A percentile compares a stretch with the other conserved stretches of the same genome.
Evolutionary conservation across 805 yeast species (phyloP).

Genomic region (Saccharomycopsis fibuligera): DNA sequence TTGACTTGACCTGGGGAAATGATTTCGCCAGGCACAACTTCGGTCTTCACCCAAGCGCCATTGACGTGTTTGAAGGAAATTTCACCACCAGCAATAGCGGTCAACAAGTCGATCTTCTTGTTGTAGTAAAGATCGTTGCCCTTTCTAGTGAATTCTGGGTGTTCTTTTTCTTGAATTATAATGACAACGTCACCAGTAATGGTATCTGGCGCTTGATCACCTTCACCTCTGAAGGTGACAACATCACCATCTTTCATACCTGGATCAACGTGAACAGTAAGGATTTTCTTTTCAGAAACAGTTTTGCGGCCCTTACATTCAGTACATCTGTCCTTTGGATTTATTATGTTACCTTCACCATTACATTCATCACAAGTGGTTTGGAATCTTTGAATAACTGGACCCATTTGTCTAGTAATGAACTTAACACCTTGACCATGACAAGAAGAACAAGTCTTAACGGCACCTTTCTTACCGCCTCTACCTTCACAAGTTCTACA

Average conservation of each 20-base stretch:
- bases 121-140: slow-evolving; percentile 82
- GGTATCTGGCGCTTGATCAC: slow-evolving; percentile 93
- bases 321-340: slow-evolving; percentile 83
- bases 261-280: slow-evolving; percentile 91
- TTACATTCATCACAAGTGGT: slow-evolving; percentile 86
- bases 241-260: slow-evolving; percentile 96
- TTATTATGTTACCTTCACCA: slow-evolving; percentile 86
- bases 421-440: slow-evolving; percentile 88
- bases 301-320: slow-evolving; percentile 87
- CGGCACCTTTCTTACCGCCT: slow-evolving; percentile 92
- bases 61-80: slow-evolving; percentile 82
- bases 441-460: slow-evolving; percentile 81
- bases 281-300: slow-evolving; percentile 77
- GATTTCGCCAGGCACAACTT: slow-evolving; percentile 86
- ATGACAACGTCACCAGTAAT: slow-evolving; percentile 96
- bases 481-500: slow-evolving; percentile 89
- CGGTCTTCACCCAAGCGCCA: slow-evolving; percentile 83
- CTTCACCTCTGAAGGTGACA: slow-evolving; percentile 89
- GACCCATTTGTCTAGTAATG: slow-evolving; percentile 97
- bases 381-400: slow-evolving; percentile 97
- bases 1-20: slow-evolving; percentile 77
- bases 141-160: slow-evolving; percentile 74
- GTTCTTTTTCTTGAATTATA: slow-evolving; percentile 85
- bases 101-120: slow-evolving; percentile 83
- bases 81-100: slow-evolving; percentile 96